phyloP scores from a whole-genome alignment of 1,284 basidiomycete genomes.

The Melampsora americana region DNA sequence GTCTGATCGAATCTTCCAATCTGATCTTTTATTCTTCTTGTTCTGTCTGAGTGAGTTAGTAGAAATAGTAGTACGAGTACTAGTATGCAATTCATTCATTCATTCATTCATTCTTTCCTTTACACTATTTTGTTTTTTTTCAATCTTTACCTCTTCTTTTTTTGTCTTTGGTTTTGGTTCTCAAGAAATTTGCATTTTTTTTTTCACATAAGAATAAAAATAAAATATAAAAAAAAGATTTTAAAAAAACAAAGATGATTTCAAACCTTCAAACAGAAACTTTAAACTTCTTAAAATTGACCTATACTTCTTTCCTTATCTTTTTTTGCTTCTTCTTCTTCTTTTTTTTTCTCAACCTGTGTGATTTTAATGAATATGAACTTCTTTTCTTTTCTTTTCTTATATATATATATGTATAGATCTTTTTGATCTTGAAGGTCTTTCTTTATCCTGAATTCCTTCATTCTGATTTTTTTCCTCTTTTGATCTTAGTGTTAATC shows the following conservation, averaged over 20 bases:
- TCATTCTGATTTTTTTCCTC: too few species aligned
- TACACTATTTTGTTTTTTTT: constrained; percentile 3
- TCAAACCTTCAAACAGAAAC: too few species aligned
- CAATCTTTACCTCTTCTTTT: not conserved
- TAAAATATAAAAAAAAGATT: not conserved
- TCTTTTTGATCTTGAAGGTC: too few species aligned
- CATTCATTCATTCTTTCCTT: too few species aligned
- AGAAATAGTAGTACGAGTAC: not conserved
- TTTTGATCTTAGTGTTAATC: too few species aligned
- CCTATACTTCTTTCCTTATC: not conserved
- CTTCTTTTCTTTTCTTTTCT: too few species aligned
- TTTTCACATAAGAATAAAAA: constrained; percentile 18
- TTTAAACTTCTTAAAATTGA: too few species aligned
- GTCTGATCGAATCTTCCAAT: constrained; percentile 59
- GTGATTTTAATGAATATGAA: too few species aligned
- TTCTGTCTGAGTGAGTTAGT: not conserved
- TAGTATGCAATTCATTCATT: not conserved
- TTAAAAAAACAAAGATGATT: not conserved
- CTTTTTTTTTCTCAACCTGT: not conserved
- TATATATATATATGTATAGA: too few species aligned
- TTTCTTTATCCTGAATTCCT: too few species aligned
- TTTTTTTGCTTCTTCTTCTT: not conserved
- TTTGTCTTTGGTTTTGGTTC: not conserved
- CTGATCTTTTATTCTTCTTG: not conserved
- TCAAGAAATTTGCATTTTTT: not conserved